Conservation (phyloP, 176 grass and related monocot species). For the Carex kokanica region DNA sequence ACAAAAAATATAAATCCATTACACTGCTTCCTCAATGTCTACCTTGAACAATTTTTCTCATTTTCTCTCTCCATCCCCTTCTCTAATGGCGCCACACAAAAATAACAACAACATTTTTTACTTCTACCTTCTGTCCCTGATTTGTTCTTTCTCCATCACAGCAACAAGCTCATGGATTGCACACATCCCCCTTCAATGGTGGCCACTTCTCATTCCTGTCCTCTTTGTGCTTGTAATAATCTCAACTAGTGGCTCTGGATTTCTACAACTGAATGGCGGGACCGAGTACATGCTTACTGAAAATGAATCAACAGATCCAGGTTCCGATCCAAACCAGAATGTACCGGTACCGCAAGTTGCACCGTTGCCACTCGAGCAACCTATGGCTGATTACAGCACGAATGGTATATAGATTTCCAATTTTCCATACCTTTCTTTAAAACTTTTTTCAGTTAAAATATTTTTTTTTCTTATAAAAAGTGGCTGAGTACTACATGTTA, state of each 20-base stretch:
- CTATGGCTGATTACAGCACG: not conserved
- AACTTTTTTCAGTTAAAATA: not conserved
- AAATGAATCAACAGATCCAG: not conserved
- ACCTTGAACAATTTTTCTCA: not conserved
- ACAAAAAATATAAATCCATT: not conserved
- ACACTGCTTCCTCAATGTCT: not conserved
- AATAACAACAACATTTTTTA: constrained; percentile 8
- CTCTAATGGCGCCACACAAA: constrained; percentile 8
- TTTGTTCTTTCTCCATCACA: constrained; percentile 16
- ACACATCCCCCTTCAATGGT: constrained; percentile 16
- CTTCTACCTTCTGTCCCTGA: not conserved
- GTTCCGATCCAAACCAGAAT: not conserved
- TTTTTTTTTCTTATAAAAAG: not conserved
- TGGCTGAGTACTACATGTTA: not conserved
- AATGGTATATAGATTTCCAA: not conserved
- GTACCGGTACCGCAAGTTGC: not conserved
- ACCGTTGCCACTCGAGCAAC: not conserved
- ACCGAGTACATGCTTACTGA: not conserved
- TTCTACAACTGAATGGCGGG: not conserved
- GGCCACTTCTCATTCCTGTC: constrained; percentile 7
- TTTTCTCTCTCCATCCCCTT: not conserved
- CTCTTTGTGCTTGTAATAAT: constrained; percentile 5
- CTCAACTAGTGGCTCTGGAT: constrained; percentile 11
- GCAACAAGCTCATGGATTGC: constrained; percentile 24
- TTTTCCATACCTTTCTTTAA: not conserved